Evolutionary conservation across 345 rosid species (phyloP).

Genomic region (Populus simonii): DNA sequence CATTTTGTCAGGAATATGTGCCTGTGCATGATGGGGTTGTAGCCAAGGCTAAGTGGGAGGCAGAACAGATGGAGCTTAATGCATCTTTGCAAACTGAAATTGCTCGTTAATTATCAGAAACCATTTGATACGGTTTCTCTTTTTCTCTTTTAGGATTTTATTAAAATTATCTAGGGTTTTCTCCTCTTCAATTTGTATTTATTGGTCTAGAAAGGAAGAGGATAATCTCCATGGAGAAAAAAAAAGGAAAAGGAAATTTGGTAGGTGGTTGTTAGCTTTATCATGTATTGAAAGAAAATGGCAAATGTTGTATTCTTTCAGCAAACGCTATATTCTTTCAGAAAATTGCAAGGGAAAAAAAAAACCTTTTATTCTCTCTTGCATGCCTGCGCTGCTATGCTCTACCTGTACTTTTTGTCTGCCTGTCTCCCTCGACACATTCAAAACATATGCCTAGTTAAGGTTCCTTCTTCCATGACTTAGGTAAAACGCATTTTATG

Average conservation of each 20-base stretch:
- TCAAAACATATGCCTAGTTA: too few relatives aligned
- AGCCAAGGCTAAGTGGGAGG: conserved; percentile 56
- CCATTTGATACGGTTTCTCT: not conserved
- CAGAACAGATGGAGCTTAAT: conserved; percentile 52
- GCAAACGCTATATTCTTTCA: not conserved
- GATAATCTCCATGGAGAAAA: not conserved
- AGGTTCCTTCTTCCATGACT: too few relatives aligned
- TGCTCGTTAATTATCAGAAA: conserved; percentile 32
- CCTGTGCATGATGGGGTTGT: conserved; percentile 51
- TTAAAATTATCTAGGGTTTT: not conserved
- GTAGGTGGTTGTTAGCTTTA: not conserved
- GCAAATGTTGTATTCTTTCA: not conserved
- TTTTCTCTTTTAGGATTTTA: not conserved
- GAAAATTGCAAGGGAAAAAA: conserved; percentile 5
- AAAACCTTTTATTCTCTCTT: conserved; percentile 18
- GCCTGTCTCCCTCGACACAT: not conserved
- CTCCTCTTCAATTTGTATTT: conserved; percentile 18
- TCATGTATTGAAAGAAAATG: not conserved
- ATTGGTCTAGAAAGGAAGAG: not conserved
- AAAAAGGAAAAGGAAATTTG: not conserved
- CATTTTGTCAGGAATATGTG: conserved; percentile 47
- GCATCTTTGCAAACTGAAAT: conserved; percentile 52
- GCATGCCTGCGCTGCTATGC: conserved; percentile 24
- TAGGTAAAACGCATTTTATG: too few relatives aligned
- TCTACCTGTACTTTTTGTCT: not conserved